Evolutionary conservation across 495 filamentous ascomycete species (phyloP), one percentile per base, ranked within the genome.

Genomic region (Choiromyces venosus): DNA sequence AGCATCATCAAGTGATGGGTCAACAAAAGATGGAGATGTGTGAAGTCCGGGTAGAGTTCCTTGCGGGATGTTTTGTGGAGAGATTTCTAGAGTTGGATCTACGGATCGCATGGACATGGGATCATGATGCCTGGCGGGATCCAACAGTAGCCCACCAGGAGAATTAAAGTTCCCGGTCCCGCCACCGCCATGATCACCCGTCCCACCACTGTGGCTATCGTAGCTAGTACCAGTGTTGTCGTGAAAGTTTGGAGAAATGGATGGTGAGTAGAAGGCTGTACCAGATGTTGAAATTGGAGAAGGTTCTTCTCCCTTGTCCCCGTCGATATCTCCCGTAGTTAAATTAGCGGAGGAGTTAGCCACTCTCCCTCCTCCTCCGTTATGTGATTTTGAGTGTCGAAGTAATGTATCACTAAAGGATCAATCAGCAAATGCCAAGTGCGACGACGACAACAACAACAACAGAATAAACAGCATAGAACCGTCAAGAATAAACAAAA

Each of bases 181-280:
- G 52, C 52, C 52, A 29, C 52, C 52, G 52, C 25, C 52, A 61
- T 61, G 52, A 61, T 61, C 52, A 29, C 52, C 25, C 25, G 52
- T 14, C 52, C 52, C 52, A 33, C 52, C 25, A 14, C n/a, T 61
- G 52, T 33, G 52, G 25, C 52, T 29, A 33, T 61, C 52, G 52
- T 61, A 61, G 52, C 25, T 33, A n/a, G n/a, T n/a, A 61, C 52
- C 52, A 61, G 52, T 18, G 16, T 61, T 61, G 25, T 33, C 52
- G 52, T 61, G 52, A 61, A 61, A 61, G 52, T 33, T 61, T 33
- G 52, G 52, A 61, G 52, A 61, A 61, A 61, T 61, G 52, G 52
- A 33, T 18, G 52, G 52, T 12, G 52, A 61, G 25, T 61, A 61
- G 52, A 61, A 61, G 52, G 14, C 33, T 16, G 52, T 29, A 18